Evolutionary conservation across 129 eudicot species (phyloP).

Genomic region (Lonicera japonica): DNA sequence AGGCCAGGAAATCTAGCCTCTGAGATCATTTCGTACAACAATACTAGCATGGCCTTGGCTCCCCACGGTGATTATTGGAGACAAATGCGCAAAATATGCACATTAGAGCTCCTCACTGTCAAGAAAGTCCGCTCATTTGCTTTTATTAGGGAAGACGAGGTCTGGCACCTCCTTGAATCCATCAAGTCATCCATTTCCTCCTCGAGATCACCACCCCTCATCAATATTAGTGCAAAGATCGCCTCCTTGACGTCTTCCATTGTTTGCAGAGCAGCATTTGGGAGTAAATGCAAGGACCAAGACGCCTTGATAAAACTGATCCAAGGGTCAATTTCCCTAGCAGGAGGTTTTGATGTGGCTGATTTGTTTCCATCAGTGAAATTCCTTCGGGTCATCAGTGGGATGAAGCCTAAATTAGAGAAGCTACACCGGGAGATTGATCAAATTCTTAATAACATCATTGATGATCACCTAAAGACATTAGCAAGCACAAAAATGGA

Average conservation of each 20-base stretch:
- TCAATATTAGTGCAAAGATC: too few species aligned
- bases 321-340: slow-evolving; percentile 16
- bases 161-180: slow-evolving; percentile 9
- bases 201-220: slow-evolving; percentile 10
- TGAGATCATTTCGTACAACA: slow-evolving; percentile 8
- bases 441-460: slow-evolving; percentile 9
- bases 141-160: slow-evolving; percentile 21
- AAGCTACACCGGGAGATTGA: too few species aligned
- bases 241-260: too few species aligned
- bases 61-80: slow-evolving; percentile 32
- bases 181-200: slow-evolving; percentile 6
- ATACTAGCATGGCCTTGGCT: slow-evolving; percentile 11
- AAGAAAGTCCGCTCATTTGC: slow-evolving; percentile 18
- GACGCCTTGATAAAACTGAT: slow-evolving; percentile 13
- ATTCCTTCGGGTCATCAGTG: too few species aligned
- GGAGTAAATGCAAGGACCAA: too few species aligned
- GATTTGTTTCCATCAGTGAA: too few species aligned
- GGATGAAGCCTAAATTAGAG: too few species aligned
- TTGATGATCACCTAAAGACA: slow-evolving; percentile 12
- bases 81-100: slow-evolving; percentile 23
- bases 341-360: slow-evolving; percentile 15
- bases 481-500: slow-evolving; percentile 12
- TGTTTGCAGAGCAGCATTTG: too few species aligned
- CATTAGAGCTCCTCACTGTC: slow-evolving; percentile 22
- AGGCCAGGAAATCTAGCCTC: slow-evolving; percentile 12